Evolutionary conservation across 805 yeast genomes (phyloP), one percentile per base, ranked within the genome.

Genomic region (Starmera caribaea): DNA sequence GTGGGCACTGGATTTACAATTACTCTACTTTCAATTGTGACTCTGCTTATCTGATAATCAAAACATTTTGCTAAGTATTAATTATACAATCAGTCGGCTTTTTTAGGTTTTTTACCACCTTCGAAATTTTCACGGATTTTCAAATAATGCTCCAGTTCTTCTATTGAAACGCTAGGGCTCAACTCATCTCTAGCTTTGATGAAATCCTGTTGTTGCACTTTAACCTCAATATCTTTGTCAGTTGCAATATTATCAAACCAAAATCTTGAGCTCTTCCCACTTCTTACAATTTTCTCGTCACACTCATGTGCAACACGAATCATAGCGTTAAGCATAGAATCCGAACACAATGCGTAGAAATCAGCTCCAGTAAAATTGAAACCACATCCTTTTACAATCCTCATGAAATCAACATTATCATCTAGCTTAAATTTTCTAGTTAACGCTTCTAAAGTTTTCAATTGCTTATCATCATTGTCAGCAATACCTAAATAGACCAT

Each of bases 291-390:
- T 53, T 80, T 81, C 2, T 46, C 51, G 52, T 92, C 97, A 13
- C 83, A 87, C 30, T 71, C 75, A 8, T 68, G 68, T 1, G 97
- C 96, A 0, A 81, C 78, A 48, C 97, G 67, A 1, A 92, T 84
- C 97, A 92, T 90, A 2, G 97, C 96, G 59, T 87, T 87, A 49
- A 90, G 69, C 92, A 90, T 87, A 0, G 97, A 85, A 60, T 92
- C 97, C 0, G 95, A 83, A 55, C 97, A 87, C 43, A 92, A 65
- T 0, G 97, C 98, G 60, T 92, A 92, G 62, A 92, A 90, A 59
- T 92, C 98, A 4, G 98, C 98, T 47, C 98, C 98, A 0, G 98
- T 90, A 55, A 78, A 89, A n/a, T 86, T 87, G 55, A 79, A 87
- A 0, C 95, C 84, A 61, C 97, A 88, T 7, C 62, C 59, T 14